Conservation (phyloP, 305 asterid species). For the Plantago coronopus region DNA sequence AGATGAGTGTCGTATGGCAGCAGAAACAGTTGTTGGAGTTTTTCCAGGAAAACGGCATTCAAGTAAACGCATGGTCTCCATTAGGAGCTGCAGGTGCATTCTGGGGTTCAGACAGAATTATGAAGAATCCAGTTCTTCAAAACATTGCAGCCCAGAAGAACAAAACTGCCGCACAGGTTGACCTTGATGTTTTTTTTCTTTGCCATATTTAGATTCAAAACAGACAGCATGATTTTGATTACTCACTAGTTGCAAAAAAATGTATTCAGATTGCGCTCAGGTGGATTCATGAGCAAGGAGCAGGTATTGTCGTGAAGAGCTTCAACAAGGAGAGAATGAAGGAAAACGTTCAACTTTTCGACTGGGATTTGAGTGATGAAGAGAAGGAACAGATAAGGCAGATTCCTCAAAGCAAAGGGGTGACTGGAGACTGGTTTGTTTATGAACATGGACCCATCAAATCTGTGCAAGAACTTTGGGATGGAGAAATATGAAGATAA, state of each 20-base stretch:
- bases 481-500: constrained; percentile 34
- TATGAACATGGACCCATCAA: constrained; percentile 32
- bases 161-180: constrained; percentile 33
- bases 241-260: background rate
- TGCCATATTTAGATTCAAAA: too few relatives aligned
- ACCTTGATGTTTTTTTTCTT: background rate
- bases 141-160: constrained; percentile 28
- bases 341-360: constrained; percentile 37
- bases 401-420: constrained; percentile 34
- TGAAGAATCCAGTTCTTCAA: constrained; percentile 31
- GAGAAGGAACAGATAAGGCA: constrained; percentile 26
- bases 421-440: constrained; percentile 18
- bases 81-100: constrained; percentile 31
- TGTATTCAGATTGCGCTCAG: constrained; percentile 32
- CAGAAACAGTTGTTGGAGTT: constrained; percentile 30
- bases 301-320: constrained; percentile 30
- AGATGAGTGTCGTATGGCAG: constrained; percentile 39
- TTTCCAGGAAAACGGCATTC: constrained; percentile 25
- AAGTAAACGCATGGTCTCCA: constrained; percentile 31
- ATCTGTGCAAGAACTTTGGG: constrained; percentile 44
- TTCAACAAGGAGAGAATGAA: constrained; percentile 39
- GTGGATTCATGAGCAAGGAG: constrained; percentile 40
- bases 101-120: constrained; percentile 29
- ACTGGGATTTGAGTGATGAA: constrained; percentile 38
- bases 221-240: background rate